Conservation (phyloP, 441 rosid species). For the Brassica hybrid region DNA sequence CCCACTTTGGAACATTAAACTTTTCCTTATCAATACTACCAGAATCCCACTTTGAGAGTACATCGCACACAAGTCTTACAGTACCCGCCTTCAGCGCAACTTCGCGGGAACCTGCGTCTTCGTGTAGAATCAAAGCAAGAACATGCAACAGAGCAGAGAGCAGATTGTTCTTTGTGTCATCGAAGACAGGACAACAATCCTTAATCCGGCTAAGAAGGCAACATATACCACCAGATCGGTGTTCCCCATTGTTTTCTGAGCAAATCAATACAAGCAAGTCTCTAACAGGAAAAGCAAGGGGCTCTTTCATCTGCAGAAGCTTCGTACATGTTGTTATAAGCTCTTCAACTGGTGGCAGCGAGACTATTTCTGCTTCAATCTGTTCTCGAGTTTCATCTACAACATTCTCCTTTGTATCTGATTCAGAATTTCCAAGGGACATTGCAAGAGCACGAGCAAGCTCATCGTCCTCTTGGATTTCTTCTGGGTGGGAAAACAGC, state of each 20-base stretch:
- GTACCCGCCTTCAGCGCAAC: conserved; percentile 79
- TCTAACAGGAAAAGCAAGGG: conserved; percentile 89
- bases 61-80: conserved; percentile 71
- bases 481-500: conserved; percentile 97
- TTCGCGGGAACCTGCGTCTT: conserved; percentile 84
- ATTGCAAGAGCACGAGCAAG: conserved; percentile 99
- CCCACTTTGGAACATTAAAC: conserved; percentile 85
- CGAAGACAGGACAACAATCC: conserved; percentile 59
- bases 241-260: conserved; percentile 91
- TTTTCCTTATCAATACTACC: conserved; percentile 57
- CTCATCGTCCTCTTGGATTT: conserved; percentile 94
- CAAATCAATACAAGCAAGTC: conserved; percentile 89
- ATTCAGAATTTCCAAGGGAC: conserved; percentile 93
- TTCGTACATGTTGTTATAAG: conserved; percentile 82
- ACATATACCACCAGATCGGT: conserved; percentile 75
- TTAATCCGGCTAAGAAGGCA: conserved; percentile 82
- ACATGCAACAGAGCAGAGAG: conserved; percentile 86
- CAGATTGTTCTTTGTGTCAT: conserved; percentile 55
- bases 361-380: conserved; percentile 79
- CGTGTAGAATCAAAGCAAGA: conserved; percentile 92
- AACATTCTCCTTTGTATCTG: conserved; percentile 74
- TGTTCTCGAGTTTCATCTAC: conserved; percentile 53
- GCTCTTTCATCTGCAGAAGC: conserved; percentile 93
- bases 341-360: conserved; percentile 92
- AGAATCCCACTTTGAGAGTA: conserved; percentile 83